phyloP scores from a whole-genome alignment of 2,329 filamentous ascomycete species.

The Pseudogymnoascus sp. region DNA sequence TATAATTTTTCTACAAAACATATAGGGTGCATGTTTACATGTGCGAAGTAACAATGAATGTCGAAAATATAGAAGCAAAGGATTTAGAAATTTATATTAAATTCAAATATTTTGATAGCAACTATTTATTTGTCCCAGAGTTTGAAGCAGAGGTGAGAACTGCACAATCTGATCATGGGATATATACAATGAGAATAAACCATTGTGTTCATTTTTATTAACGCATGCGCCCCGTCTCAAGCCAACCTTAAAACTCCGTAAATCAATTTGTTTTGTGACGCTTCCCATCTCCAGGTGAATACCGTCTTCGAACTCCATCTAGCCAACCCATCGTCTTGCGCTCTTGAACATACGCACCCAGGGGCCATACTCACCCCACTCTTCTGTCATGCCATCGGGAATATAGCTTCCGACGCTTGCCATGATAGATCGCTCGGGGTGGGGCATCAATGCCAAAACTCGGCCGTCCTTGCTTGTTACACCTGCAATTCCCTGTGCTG shows the following conservation, averaged over 20 bases:
- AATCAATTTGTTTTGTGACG: background rate
- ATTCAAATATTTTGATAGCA: conserved; percentile 1
- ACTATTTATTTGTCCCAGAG: background rate
- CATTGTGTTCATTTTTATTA: background rate
- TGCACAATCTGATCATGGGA: background rate
- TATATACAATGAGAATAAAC: conserved; percentile 3
- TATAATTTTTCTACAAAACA: background rate
- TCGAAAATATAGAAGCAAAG: background rate
- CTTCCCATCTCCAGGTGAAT: background rate
- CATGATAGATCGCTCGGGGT: conserved; percentile 64
- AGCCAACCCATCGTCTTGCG: conserved; percentile 65
- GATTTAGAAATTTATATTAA: background rate
- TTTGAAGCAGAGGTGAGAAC: background rate
- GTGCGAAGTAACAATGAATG: background rate
- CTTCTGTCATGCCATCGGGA: conserved; percentile 45
- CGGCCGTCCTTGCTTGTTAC: conserved; percentile 59
- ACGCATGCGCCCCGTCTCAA: background rate
- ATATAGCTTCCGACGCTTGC: conserved; percentile 61
- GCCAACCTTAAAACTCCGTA: background rate
- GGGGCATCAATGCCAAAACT: conserved; percentile 67
- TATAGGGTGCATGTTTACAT: background rate
- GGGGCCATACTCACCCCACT: conserved; percentile 64
- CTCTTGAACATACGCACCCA: conserved; percentile 68
- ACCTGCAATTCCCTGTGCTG: conserved; percentile 60
- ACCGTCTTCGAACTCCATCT: conserved; percentile 13